Conservation (phyloP, 208 protist species). For the Spongospora subterranea region DNA sequence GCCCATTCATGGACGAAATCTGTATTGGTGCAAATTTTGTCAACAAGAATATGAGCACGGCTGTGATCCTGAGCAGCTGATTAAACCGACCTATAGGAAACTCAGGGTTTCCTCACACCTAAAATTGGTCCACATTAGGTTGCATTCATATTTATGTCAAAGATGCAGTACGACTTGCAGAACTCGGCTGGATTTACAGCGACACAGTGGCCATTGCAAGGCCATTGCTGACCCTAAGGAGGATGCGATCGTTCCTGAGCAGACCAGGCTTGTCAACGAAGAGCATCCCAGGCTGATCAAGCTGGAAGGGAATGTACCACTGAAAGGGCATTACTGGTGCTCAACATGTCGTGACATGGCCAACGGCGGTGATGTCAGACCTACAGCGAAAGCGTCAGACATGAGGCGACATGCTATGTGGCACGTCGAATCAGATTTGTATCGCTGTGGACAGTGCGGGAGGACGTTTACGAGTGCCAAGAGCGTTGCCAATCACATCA, state of each 20-base stretch:
- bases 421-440: conserved; percentile 1
- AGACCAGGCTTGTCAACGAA: not conserved
- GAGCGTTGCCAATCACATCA: conserved; percentile 31
- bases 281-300: conserved; percentile 41
- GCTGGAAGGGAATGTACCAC: not conserved
- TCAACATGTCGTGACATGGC: conserved; percentile 27
- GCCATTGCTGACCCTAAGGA: not conserved
- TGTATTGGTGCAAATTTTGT: conserved; percentile 53
- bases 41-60: conserved; percentile 19
- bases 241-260: not conserved
- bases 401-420: conserved; percentile 40
- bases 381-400: conserved; percentile 23
- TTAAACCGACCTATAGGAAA: not conserved
- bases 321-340: conserved; percentile 10
- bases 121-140: not conserved
- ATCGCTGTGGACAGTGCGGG: conserved; percentile 15
- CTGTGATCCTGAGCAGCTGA: not conserved
- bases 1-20: not conserved
- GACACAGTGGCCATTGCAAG: conserved; percentile 38
- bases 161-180: not conserved
- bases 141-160: not conserved
- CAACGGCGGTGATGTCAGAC: conserved; percentile 2
- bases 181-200: conserved; percentile 7
- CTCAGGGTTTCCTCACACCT: not conserved
- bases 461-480: conserved; percentile 9